phyloP scores from a whole-genome alignment of 768 basidiomycete genomes.

The Rhodotorula sphaerocarpa region DNA sequence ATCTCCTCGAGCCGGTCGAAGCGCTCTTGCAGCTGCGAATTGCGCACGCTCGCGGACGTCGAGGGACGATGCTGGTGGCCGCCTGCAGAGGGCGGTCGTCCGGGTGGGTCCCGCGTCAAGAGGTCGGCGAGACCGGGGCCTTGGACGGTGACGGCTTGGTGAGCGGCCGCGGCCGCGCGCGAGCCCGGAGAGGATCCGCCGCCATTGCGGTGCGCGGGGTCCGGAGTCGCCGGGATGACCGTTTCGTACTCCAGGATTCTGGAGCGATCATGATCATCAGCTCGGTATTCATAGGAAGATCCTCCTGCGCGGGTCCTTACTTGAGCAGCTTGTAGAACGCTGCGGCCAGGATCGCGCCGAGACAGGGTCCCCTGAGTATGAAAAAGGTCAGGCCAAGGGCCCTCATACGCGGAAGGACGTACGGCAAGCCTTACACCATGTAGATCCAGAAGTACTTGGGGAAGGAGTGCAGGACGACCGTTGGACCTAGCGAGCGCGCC shows the following conservation, averaged over 20 bases:
- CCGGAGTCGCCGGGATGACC: constrained; percentile 1
- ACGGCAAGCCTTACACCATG: too few relatives aligned
- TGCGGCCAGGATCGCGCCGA: constrained; percentile 14
- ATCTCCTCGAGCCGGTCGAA: constrained; percentile 1
- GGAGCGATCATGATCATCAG: neutral
- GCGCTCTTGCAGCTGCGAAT: neutral
- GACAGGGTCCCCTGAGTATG: neutral
- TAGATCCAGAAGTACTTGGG: constrained; percentile 28
- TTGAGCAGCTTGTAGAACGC: constrained; percentile 29
- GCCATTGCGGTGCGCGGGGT: neutral
- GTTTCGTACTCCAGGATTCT: constrained; percentile 27
- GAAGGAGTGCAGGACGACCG: constrained; percentile 22
- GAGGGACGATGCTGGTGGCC: too few relatives aligned
- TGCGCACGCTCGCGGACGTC: neutral
- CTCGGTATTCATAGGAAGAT: too few relatives aligned
- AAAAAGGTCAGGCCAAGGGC: neutral
- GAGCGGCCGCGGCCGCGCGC: neutral
- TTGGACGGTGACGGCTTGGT: neutral
- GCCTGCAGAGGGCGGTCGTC: too few relatives aligned
- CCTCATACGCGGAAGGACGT: neutral
- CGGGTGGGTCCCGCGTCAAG: neutral
- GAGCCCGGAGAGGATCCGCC: neutral
- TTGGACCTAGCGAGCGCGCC: constrained; percentile 24
- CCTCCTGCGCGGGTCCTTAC: too few relatives aligned
- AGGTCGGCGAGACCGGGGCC: constrained; percentile 9